Base-by-base conservation (phyloP, 2,329 filamentous ascomycete genomes). In the Pseudocercospora macadamiae region DNA sequence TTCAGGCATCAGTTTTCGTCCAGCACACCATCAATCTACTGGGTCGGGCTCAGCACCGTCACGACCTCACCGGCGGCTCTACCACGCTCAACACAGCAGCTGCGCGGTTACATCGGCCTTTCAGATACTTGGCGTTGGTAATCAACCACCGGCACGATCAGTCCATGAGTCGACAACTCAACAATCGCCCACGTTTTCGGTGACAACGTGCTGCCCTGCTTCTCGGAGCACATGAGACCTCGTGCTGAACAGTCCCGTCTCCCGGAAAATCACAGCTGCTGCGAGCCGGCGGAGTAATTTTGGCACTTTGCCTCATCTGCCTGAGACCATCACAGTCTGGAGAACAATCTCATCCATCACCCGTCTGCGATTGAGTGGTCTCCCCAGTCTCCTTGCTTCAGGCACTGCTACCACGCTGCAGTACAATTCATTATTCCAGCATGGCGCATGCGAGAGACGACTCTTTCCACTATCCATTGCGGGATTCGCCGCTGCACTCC, bases 401-500 rank as follows among this genome's bases (percentile, higher is more conserved):
- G n/a, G n/a, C n/a, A n/a, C n/a, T n/a, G n/a, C n/a, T n/a, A n/a
- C n/a, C n/a, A n/a, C 23, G 42, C 36, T 25, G 32, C 36, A 39
- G 36, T 4, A 42, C 21, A 28, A 14, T 52, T 19, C 42, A 48
- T 44, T 25, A 51, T 48, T 28, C 39, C 49, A 54, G 6, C 51
- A 64, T 65, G 61, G 61, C 59, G 18, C 62, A 59, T 32, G 55
- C 39, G 25, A 54, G 61, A 23, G 60, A 63, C 44, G 57, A 63
- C 34, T 54, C 58, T 51, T 63, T 61, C 54, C 62, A 64, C 51
- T 59, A 55, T 47, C 62, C 58, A 25, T 16, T 56, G 55, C 60
- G 56, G 48, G 60, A 62, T 23, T 57, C 60, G 19, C 62, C 64
- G 10, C 57, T 54, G 23, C 64, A 66, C 45, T 66, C 64, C 19